Evolutionary conservation across 805 yeast species (phyloP), one percentile per base, ranked within the genome.

Genomic region (Hanseniaspora guilliermondii): DNA sequence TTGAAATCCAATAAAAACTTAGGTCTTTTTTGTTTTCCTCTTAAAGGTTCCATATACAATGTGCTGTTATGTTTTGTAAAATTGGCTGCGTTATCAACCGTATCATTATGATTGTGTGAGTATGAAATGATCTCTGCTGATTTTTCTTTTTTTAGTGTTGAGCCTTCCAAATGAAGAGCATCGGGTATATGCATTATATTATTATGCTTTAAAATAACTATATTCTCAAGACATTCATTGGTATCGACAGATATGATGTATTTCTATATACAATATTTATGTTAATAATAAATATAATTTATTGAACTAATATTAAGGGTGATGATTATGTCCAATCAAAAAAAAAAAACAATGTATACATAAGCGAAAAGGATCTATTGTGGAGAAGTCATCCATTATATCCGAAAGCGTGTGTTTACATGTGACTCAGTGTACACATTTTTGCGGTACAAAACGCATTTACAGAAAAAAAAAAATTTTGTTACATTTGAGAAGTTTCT

Each of bases 1-100:
- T 74, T 66, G 30, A 87, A 68, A 21, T 72, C 65, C 40, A 87
- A 72, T 49, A 77, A 70, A 66, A 86, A 89, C 67, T 79, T 79
- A 7, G 87, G 85, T 56, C 75, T 72, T 56, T 66, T 71, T 44
- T 67, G 61, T 35, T 65, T 68, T 22, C 60, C 53, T 24, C 21
- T 48, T 19, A 52, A 30, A 3, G 55, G 55, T 8, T 52, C 55
- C 16, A 52, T 6, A 44, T 52, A 52, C 6, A 52, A 2, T 1
- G 27, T 11, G 27, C 24, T 36, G 36, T 47, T 22, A 9, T 12
- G n/a, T 7, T 47, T 25, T 4, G 21, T n/a, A 16, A 17, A 22
- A 3, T 24, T 47, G 7, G n/a, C 12, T 14, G 19, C 8, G 2
- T 42, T 19, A 4, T 25, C 25, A 21, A 12, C n/a, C 2, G 12